Base-by-base conservation (phyloP, 495 filamentous ascomycete species). In the Jackrogersella minutella region DNA sequence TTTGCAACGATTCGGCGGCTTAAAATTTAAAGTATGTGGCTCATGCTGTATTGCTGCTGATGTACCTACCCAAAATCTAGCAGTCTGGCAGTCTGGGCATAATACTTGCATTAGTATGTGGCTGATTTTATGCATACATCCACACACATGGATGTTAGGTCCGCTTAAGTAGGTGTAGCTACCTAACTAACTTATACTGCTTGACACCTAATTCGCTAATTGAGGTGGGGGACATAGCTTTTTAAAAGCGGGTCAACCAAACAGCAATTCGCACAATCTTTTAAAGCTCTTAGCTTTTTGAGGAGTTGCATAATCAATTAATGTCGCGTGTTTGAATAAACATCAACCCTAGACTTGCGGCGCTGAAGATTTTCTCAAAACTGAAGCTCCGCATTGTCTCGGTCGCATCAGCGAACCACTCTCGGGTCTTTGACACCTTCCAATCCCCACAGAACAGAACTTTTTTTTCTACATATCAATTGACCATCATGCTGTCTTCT, bases 401-500 rank as follows among this genome's bases (percentile, higher is more conserved):
- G 44, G 28, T 55, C 36, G 24, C 46, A 49, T 26, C 11, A 13
- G n/a, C 40, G 17, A 51, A 19, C 28, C 21, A 11, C 7, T 33
- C 8, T 36, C n/a, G 11, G 10, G 19, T 26, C 36, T 62, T 17
- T 41, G 4, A 14, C 17, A 8, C 10, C 57, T 0, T 61, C n/a
- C 21, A 52, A 55, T 44, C 41, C 16, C 14, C 11, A 17, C 1
- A 34, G 10, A 26, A 56, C 30, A 52, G 30, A 30, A n/a, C n/a
- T n/a, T n/a, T n/a, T n/a, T 46, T 30, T 17, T n/a, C 34, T 41
- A 43, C 21, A 22, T 7, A 26, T 28, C 54, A 61, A 56, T 54
- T 63, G 52, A 34, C 62, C 43, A 68, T n/a, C 44, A 80, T 80
- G 78, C 59, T 80, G 30, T 75, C 71, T 56, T 70, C 64, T 21